A percentile compares a stretch with the other conserved stretches of the same genome.
These are phyloP conservation scores for Warburgia ugandensis DNA, from an alignment of 164 flowering plant species.

Conservation along the genomic window DNA sequence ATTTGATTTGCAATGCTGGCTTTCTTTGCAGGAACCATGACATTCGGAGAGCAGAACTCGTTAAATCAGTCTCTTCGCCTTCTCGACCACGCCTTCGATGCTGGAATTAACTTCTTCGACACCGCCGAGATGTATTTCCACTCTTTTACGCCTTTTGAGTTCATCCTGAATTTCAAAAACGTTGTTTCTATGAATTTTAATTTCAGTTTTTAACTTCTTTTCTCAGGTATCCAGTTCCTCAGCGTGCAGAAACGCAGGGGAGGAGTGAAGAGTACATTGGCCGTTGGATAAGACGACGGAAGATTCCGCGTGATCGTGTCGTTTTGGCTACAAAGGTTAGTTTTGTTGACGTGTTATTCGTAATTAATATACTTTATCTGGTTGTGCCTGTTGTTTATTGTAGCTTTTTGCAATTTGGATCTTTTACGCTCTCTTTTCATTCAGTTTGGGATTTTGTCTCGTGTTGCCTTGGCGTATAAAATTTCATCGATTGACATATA, in stretches of 20 bases:
- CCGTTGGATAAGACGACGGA: conserved; percentile 53
- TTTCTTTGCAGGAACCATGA: conserved; percentile 62
- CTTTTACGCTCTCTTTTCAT: neutral
- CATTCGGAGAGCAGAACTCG: conserved; percentile 81
- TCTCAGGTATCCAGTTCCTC: conserved; percentile 85
- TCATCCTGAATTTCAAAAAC: neutral
- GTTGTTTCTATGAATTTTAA: neutral
- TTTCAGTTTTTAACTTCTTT: neutral
- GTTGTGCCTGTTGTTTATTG: too few relatives aligned
- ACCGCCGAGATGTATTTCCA: conserved; percentile 71
- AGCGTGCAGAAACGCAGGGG: conserved; percentile 71
- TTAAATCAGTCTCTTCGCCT: conserved; percentile 54
- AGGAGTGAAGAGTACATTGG: conserved; percentile 82
- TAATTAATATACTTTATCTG: too few relatives aligned
- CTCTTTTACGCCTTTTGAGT: neutral
- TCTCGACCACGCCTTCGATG: conserved; percentile 54
- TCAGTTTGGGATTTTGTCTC: too few relatives aligned
- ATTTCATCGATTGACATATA: too few relatives aligned
- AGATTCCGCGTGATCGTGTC: conserved; percentile 49
- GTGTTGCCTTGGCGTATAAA: too few relatives aligned
- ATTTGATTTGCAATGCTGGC: neutral
- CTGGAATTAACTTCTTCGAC: conserved; percentile 83
- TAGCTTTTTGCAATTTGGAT: neutral
- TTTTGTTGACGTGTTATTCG: neutral
- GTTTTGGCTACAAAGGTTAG: conserved; percentile 72